Base-by-base conservation (phyloP, 1,139 yeast species). In the Suhomyces maxii region DNA sequence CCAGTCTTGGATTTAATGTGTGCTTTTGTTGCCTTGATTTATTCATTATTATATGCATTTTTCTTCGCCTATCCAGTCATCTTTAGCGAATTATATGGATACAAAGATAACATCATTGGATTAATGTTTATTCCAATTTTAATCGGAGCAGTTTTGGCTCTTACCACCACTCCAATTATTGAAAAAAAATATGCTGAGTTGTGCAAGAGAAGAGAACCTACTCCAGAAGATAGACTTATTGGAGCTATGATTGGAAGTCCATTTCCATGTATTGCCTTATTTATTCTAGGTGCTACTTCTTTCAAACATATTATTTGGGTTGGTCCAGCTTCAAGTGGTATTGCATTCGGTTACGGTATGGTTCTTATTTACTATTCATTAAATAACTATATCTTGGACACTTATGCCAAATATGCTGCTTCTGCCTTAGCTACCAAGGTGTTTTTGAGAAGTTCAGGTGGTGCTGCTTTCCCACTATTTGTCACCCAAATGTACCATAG, bases 171-270 rank as follows among this genome's bases (percentile, higher is more conserved):
- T 2, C 89, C 91, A 26, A 58, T 82, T 36, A 65, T 89, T 51
- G 97, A 90, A 63, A 76, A 69, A 53, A 64, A 69, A 49, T 90
- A 89, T 63, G 63, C 75, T 41, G 65, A 67, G 35, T 59, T 85
- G 58, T 68, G 81, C 49, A 71, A 77, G 50, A 69, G 68, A 52
- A 78, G 96, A 65, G 73, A 65, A 26, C 88, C 96, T 40, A 82
- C 84, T 34, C 96, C 97, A 13, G 96, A 89, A 68, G 96, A 89
- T 66, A 80, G 96, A 65, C 69, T 89, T 40, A 60, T 87, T 43
- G 97, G 96, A 54, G 96, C 96, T 37, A 84, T 88, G 89, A 72
- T 90, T 53, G 96, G 97, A 45, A 79, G 95, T 32, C 95, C 96
- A 31, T 87, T 89, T 73, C 90, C 96, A 25, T 91, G 95, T 30